A percentile compares a stretch with the other conserved stretches of the same genome.
Conservation (phyloP, 2,329 filamentous ascomycete species). For the Penicillium thymicola region DNA sequence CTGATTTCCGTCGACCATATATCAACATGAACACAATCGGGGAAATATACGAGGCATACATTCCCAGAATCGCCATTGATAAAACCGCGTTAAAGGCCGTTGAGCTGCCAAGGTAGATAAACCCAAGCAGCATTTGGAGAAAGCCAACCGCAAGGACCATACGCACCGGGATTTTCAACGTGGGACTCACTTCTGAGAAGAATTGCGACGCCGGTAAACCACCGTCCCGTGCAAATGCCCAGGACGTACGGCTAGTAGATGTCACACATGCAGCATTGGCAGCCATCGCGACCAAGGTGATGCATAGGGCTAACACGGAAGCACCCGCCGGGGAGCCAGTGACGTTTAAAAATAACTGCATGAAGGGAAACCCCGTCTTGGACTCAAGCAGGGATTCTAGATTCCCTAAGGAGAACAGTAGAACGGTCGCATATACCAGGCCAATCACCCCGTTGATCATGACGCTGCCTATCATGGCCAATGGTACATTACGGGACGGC, state of each 20-base stretch:
- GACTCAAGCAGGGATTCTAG: slow-evolving; percentile 41
- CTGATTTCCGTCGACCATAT: slow-evolving; percentile 12
- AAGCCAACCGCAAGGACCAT: slow-evolving; percentile 45
- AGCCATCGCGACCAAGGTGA: slow-evolving; percentile 15
- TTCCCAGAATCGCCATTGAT: slow-evolving; percentile 47
- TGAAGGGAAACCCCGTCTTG: slow-evolving; percentile 45
- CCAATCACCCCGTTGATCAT: slow-evolving; percentile 48
- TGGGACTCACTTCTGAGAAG: slow-evolving; percentile 41
- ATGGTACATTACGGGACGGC: slow-evolving; percentile 28
- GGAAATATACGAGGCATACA: slow-evolving; percentile 48
- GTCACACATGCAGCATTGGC: slow-evolving; percentile 20
- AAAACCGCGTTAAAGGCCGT: slow-evolving; percentile 45
- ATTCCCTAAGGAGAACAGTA: slow-evolving; percentile 46
- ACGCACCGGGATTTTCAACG: slow-evolving; percentile 45
- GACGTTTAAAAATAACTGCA: slow-evolving; percentile 37
- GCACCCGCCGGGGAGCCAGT: slow-evolving; percentile 14
- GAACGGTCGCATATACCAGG: slow-evolving; percentile 41
- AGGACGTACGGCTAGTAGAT: slow-evolving; percentile 29
- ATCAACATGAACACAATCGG: slow-evolving; percentile 40
- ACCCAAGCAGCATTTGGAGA: slow-evolving; percentile 47
- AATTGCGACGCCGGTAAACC: slow-evolving; percentile 47
- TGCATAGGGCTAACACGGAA: slow-evolving; percentile 13
- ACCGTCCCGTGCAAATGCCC: slow-evolving; percentile 53
- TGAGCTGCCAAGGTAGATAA: slow-evolving; percentile 46
- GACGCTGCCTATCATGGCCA: slow-evolving; percentile 34